phyloP scores from a whole-genome alignment of 2,329 filamentous ascomycete species.

The Graphilbum ipis-grandicollis region DNA sequence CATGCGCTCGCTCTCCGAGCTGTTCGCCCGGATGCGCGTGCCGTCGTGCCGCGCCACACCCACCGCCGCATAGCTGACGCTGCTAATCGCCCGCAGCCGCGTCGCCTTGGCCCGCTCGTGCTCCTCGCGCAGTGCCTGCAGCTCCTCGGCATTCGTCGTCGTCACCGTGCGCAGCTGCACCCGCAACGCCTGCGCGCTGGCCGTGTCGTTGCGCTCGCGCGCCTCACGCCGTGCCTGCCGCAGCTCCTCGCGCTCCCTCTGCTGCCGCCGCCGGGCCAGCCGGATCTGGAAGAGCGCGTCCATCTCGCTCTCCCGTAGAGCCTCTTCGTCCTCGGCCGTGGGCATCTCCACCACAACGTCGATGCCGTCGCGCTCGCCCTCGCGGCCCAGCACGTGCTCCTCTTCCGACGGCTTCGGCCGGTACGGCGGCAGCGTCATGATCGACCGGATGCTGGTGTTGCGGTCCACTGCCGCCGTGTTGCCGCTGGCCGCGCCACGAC shows the following conservation, averaged over 20 bases:
- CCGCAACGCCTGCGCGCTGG: slow-evolving; percentile 50
- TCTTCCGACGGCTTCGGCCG: slow-evolving; percentile 52
- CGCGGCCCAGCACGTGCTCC: slow-evolving; percentile 71
- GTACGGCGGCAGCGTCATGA: slow-evolving; percentile 86
- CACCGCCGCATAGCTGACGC: slow-evolving; percentile 59
- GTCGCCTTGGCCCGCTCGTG: slow-evolving; percentile 38
- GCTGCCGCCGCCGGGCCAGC: slow-evolving; percentile 54
- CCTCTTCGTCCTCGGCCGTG: slow-evolving; percentile 61
- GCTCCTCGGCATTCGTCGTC: slow-evolving; percentile 30
- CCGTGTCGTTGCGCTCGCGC: slow-evolving; percentile 49
- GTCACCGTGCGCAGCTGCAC: slow-evolving; percentile 31
- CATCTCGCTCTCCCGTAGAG: slow-evolving; percentile 76
- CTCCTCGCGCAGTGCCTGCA: slow-evolving; percentile 40
- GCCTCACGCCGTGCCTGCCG: slow-evolving; percentile 54
- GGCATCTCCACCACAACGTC: slow-evolving; percentile 81
- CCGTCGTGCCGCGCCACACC: slow-evolving; percentile 65
- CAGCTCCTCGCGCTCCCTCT: slow-evolving; percentile 62
- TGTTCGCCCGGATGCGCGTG: slow-evolving; percentile 55
- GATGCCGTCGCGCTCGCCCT: slow-evolving; percentile 82
- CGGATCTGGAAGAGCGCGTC: slow-evolving; percentile 82
- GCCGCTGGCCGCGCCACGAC: background rate
- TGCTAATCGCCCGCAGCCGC: slow-evolving; percentile 51
- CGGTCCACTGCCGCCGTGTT: slow-evolving; percentile 41
- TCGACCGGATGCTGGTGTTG: slow-evolving; percentile 74
- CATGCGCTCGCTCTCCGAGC: slow-evolving; percentile 52